Conservation (phyloP, 495 filamentous ascomycete genomes). For the Bathelium albidoporum region DNA sequence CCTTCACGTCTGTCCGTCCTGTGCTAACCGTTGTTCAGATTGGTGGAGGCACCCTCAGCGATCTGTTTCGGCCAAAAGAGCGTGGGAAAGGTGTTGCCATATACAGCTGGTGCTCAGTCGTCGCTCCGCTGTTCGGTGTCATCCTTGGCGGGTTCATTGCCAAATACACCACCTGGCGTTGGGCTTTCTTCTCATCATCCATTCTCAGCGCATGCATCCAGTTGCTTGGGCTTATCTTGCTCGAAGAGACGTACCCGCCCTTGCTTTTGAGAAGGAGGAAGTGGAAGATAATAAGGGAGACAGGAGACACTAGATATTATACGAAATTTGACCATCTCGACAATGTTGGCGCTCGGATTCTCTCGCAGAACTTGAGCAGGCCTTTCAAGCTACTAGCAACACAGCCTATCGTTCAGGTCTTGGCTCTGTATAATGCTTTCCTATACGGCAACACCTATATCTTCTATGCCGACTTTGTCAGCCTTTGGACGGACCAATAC, state of each 20-base stretch:
- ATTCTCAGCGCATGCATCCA: conserved; percentile 37
- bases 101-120: conserved; percentile 6
- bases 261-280: conserved; percentile 21
- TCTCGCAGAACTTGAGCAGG: conserved; percentile 17
- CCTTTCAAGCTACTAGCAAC: conserved; percentile 33
- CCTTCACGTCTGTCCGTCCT: background rate
- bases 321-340: conserved; percentile 21
- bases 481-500: background rate
- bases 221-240: conserved; percentile 32
- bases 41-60: conserved; percentile 10
- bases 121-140: conserved; percentile 26
- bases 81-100: conserved; percentile 23
- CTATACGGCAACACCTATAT: conserved; percentile 33
- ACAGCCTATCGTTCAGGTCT: conserved; percentile 31
- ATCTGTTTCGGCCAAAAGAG: conserved; percentile 5
- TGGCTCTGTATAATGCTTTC: conserved; percentile 30
- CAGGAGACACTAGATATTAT: conserved; percentile 17
- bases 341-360: conserved; percentile 10
- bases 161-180: conserved; percentile 29
- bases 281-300: conserved; percentile 2
- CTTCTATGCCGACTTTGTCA: conserved; percentile 33
- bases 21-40: background rate
- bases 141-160: conserved; percentile 38
- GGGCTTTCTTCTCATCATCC: conserved; percentile 40
- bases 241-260: conserved; percentile 39